Evolutionary conservation across 371 early-diverging fungal species (phyloP).

Genomic region (Lichtheimia ornata): DNA sequence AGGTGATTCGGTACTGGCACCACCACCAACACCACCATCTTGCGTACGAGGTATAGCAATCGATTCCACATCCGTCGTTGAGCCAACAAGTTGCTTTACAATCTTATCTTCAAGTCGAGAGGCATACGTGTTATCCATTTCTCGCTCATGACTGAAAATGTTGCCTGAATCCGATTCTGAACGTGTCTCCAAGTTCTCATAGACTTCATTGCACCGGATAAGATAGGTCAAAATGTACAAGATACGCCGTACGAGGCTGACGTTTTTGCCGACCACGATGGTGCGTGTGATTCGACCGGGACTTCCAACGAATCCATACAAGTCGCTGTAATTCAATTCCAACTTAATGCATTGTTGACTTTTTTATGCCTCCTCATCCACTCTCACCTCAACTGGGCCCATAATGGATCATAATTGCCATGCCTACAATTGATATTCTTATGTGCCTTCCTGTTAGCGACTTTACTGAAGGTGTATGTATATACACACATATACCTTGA

Average conservation of each 20-base stretch:
- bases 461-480: neutral
- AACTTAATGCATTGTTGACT: neutral
- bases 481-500: conserved; percentile 23
- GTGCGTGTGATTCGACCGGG: conserved; percentile 57
- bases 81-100: conserved; percentile 42
- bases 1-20: conserved; percentile 1
- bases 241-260: conserved; percentile 55
- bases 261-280: conserved; percentile 57
- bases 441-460: conserved; percentile 3
- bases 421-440: conserved; percentile 44
- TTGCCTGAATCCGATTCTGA: conserved; percentile 19
- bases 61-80: conserved; percentile 42
- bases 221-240: conserved; percentile 63
- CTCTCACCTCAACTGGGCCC: conserved; percentile 65
- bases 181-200: conserved; percentile 47
- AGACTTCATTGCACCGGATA: conserved; percentile 70
- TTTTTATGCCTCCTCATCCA: neutral
- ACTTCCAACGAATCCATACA: conserved; percentile 64
- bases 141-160: conserved; percentile 36
- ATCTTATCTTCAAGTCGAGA: conserved; percentile 45
- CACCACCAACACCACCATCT: conserved; percentile 3
- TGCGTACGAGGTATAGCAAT: conserved; percentile 43
- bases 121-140: conserved; percentile 25
- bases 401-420: conserved; percentile 66
- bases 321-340: conserved; percentile 39